phyloP scores from a whole-genome alignment of 108 stramenopile genomes.

The Seminavis robusta region DNA sequence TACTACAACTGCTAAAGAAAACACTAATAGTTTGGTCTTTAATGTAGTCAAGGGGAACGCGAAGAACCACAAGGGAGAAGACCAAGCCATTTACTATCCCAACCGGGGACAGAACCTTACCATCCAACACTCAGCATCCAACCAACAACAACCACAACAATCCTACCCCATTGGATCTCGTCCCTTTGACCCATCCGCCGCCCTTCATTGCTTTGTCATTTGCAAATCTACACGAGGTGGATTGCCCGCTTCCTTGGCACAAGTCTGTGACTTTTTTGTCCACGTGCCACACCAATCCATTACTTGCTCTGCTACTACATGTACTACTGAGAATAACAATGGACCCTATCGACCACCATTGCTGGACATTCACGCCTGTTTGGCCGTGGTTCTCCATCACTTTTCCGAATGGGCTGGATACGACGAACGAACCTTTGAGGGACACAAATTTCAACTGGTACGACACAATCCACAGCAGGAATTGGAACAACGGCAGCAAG shows the following conservation, averaged over 20 bases:
- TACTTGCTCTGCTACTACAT: constrained; percentile 14
- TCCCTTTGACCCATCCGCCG: constrained; percentile 1
- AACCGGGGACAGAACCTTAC: constrained; percentile 9
- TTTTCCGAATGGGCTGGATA: constrained; percentile 57
- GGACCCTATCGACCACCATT: constrained; percentile 6
- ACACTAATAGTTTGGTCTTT: neutral
- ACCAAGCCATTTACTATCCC: neutral
- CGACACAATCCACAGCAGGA: neutral
- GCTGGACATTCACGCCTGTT: constrained; percentile 53
- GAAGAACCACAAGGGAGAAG: neutral
- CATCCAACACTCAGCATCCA: constrained; percentile 1
- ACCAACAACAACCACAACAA: neutral
- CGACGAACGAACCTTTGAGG: constrained; percentile 30
- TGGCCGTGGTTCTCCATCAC: constrained; percentile 76
- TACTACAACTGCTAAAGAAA: neutral
- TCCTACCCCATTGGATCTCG: neutral
- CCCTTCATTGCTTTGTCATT: constrained; percentile 15
- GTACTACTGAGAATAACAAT: neutral
- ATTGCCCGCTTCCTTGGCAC: constrained; percentile 50
- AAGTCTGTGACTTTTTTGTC: constrained; percentile 58
- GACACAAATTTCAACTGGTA: constrained; percentile 50
- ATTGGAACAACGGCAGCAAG: constrained; percentile 11
- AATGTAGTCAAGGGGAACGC: neutral
- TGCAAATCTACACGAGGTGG: constrained; percentile 32
- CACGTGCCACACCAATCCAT: constrained; percentile 60